Evolutionary conservation across 2,329 filamentous ascomycete species (phyloP), one percentile per base, ranked within the genome.

Genomic region (Pseudogymnoascus sp.): DNA sequence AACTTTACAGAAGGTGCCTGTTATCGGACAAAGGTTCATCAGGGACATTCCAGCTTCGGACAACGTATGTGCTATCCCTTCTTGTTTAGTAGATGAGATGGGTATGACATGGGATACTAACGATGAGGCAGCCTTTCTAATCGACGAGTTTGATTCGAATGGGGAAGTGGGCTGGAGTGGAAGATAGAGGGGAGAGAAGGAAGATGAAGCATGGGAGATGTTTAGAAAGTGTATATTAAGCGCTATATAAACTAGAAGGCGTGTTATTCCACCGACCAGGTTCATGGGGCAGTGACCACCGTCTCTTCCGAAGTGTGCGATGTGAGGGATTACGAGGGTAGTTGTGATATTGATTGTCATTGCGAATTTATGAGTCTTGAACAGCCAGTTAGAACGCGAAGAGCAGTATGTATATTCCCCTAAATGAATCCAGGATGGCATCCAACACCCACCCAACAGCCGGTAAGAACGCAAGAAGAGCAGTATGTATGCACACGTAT

Each of bases 11-110:
- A 82, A 83, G 74, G 66, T 87, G 19, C 84, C 84, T 67, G 65
- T 83, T 68, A 66, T 86, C 64, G 78, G 79, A 66, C 65, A 69
- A 59, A 75, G 78, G 74, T 87, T 80, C 73, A 69, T 78, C 69
- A 79, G 81, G 72, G 77, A 83, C 71, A 69, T 83, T 68, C 80
- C 82, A 68, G 77, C 84, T 64, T 82, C 83, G 64, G 84, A 87
- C 76, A 86, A 85, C 76, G 84, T 87, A 69, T 77, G 83, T 79
- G 43, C 26, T 49, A 5, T 29, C 23, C 23, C 10, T 49, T 29
- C 43, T 16, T 26, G 23, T n/a, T 23, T 49, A 21, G 12, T n/a
- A 12, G 14, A 12, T n/a, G 43, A 26, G 11, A 49, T 29, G 21
- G 12, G 19, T 11, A 49, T 29, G 23, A n/a, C 14, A 4, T 5